A percentile compares a stretch with the other conserved stretches of the same genome.
Evolutionary conservation across 2,329 filamentous ascomycete genomes (phyloP).

Genomic region (Aureobasidium namibiae): DNA sequence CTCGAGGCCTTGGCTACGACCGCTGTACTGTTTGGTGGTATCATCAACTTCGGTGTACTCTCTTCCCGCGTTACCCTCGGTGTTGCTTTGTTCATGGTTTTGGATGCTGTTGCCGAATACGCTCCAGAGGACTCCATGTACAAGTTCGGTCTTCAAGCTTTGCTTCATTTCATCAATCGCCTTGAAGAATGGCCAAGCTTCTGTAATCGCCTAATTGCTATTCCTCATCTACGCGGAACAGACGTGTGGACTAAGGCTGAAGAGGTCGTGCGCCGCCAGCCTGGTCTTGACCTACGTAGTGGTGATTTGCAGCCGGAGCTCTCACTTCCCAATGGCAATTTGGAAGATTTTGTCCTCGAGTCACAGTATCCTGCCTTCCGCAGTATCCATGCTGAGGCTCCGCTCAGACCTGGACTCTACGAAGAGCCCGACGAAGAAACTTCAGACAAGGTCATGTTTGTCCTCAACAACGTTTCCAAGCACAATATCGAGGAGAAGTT

Average conservation of each 20-base stretch:
- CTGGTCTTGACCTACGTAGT: conserved; percentile 39
- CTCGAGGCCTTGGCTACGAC: conserved; percentile 93
- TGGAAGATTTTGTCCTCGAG: conserved; percentile 56
- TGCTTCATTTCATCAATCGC: conserved; percentile 77
- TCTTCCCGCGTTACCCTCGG: conserved; percentile 75
- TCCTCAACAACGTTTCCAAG: conserved; percentile 92
- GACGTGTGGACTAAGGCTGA: conserved; percentile 70
- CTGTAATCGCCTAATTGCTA: conserved; percentile 74
- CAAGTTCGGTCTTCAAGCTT: conserved; percentile 91
- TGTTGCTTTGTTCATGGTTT: conserved; percentile 91
- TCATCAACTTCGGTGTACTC: conserved; percentile 88
- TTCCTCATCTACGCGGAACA: conserved; percentile 73
- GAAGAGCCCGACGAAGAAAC: conserved; percentile 77
- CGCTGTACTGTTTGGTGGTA: conserved; percentile 90
- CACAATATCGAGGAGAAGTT: conserved; percentile 80
- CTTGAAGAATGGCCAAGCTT: conserved; percentile 94
- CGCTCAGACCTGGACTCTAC: conserved; percentile 54
- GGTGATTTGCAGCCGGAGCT: not conserved
- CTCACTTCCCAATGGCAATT: conserved; percentile 58
- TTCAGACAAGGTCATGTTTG: conserved; percentile 90
- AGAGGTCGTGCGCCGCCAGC: conserved; percentile 64
- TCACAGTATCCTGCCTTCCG: conserved; percentile 63
- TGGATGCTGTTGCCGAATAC: conserved; percentile 90
- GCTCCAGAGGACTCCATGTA: conserved; percentile 83
- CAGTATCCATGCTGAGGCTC: conserved; percentile 68